Base-by-base conservation (phyloP, 208 protist species). In the Crithidia fasciculata region DNA sequence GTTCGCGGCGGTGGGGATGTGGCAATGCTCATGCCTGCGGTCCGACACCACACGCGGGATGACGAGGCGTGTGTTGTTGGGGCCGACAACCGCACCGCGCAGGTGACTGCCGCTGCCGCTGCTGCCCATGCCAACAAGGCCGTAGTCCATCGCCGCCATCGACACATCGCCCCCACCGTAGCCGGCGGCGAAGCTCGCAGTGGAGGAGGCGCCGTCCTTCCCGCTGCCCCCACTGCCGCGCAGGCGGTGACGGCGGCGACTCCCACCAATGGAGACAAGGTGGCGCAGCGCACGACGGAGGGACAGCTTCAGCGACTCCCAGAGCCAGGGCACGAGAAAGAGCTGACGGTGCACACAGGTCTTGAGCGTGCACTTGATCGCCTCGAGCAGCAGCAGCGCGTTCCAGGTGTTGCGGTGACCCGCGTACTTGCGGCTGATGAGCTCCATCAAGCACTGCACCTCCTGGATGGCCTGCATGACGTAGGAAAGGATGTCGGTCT, bases 251-350 rank as follows among this genome's bases (percentile, higher is more conserved):
- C 64, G 69, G 9, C 63, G 68, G 6, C 71, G 69, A 43, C 66
- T 63, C n/a, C 63, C 19, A 55, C 58, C 55, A 37, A 76, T 43
- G 57, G 18, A 62, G 57, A 74, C 60, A 36, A 72, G 49, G 54
- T 74, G 62, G 7, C 67, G 74, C 40, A 76, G 53, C 15, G 65
- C 72, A 41, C 78, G 74, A 16, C 75, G 78, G 36, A 87, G 71
- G 19, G 69, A 85, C 62, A 74, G 37, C 69, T 72, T 77, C 57
- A 85, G 52, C 4, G 87, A 85, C 19, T 73, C 73, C 82, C 83
- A 92, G 41, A 95, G 76, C 82, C 83, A 95, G 49, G 86, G 86
- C 8, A 90, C 71, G 12, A 93, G 74, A 44, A 92, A 90, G n/a
- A 93, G 63, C 54, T 90, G 87, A 13, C 77, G 74, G 74, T 93